Base-by-base conservation (phyloP, 2,329 filamentous ascomycete genomes). In the Phaeosphaeriaceae sp. region DNA sequence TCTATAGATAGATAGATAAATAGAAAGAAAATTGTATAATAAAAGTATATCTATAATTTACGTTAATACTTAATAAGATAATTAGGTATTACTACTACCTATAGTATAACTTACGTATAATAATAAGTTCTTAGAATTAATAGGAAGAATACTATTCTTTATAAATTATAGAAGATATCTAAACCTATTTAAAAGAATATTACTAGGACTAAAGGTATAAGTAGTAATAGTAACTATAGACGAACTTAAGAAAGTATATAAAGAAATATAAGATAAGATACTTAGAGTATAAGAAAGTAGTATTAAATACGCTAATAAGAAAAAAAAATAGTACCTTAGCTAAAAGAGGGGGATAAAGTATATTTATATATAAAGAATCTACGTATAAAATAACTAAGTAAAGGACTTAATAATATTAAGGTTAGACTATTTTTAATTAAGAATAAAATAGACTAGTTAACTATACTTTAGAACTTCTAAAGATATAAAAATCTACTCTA, bases 131-230 rank as follows among this genome's bases (percentile, higher is more conserved):
- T 23, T 21, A 30, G n/a, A 37, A 42, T 35, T 42, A 42, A 41
- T 42, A 41, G 11, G 29, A 16, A 21, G 26, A 35, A 47, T 15
- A 42, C 37, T 35, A 29, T 47, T 20, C 33, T 36, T 36, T 37
- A 16, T 16, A 6, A 36, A 46, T 26, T 21, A 54, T 18, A 28
- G 34, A 29, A 46, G 33, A 46, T 17, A 52, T 41, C 32, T 46
- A 48, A 43, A 52, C 39, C 41, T 52, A 23, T 52, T 52, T 52
- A 42, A 45, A 48, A 41, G 36, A 47, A 51, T 29, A 17, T 37
- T 51, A 30, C 39, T 39, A 33, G 23, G 18, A 16, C 15, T 34
- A 40, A 40, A 47, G 15, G 34, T 20, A 33, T 15, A 34, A 47
- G 29, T 13, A 18, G 20, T 33, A 29, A 13, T 37, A 20, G 18